phyloP scores from a whole-genome alignment of 495 filamentous ascomycete species.

The Xylaria sp. region DNA sequence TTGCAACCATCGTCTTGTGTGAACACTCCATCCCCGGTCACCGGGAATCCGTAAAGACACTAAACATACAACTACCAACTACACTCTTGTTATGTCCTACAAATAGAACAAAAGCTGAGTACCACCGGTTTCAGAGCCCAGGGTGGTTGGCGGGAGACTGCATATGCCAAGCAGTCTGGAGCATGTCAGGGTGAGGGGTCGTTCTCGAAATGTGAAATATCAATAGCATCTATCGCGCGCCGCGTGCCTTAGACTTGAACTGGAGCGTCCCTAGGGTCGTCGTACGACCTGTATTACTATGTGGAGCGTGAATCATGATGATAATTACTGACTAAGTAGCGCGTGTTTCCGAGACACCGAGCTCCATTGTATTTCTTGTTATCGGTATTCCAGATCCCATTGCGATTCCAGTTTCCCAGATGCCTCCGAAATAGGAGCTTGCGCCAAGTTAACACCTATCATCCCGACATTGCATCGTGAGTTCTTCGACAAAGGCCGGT shows the following conservation, averaged over 20 bases:
- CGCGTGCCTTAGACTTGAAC: neutral
- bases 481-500: neutral
- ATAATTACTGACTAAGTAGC: neutral
- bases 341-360: slow-evolving; percentile 38
- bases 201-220: neutral
- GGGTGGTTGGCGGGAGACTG: slow-evolving; percentile 23
- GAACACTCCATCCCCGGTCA: neutral
- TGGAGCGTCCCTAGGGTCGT: neutral
- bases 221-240: slow-evolving; percentile 9
- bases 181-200: slow-evolving; percentile 12
- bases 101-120: neutral
- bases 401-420: neutral
- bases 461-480: neutral
- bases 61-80: neutral
- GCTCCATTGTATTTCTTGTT: slow-evolving; percentile 21
- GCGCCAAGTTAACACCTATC: neutral
- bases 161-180: slow-evolving; percentile 24
- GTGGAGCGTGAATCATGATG: slow-evolving; percentile 22
- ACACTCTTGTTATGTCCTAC: neutral
- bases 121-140: neutral
- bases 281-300: slow-evolving; percentile 14
- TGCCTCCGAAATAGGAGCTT: slow-evolving; percentile 15
- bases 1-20: neutral
- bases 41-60: neutral
- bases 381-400: neutral